Evolutionary conservation across 257 asterid species (phyloP).

Genomic region (Euphrasia confusa): DNA sequence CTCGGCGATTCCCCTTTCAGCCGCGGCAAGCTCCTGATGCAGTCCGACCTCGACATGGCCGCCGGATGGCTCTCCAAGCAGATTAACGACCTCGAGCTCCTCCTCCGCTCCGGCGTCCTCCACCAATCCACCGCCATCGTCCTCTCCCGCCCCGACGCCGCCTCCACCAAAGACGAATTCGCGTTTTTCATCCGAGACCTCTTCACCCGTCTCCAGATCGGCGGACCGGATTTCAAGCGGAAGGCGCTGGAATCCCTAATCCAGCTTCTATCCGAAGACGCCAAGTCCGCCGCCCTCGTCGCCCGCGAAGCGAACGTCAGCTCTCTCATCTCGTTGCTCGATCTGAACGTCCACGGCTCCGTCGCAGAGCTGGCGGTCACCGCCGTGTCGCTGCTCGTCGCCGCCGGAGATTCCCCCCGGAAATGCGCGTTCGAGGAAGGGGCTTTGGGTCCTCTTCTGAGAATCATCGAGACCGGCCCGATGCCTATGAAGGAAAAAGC

Average conservation of each 20-base stretch:
- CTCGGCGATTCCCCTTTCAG: constrained; percentile 37
- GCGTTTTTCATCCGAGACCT: constrained; percentile 61
- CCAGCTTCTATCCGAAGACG: constrained; percentile 54
- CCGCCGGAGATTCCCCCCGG: constrained; percentile 50
- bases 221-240: constrained; percentile 70
- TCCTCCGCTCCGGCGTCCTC: constrained; percentile 84
- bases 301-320: constrained; percentile 55
- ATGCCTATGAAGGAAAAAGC: constrained; percentile 72
- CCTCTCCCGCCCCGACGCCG: constrained; percentile 62
- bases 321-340: constrained; percentile 56
- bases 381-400: constrained; percentile 61
- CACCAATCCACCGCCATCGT: constrained; percentile 89
- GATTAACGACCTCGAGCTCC: constrained; percentile 63
- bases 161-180: constrained; percentile 51
- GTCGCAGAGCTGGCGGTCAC: constrained; percentile 60
- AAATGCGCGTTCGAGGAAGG: constrained; percentile 86
- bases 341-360: constrained; percentile 35
- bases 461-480: constrained; percentile 55
- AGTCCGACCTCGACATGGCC: constrained; percentile 95
- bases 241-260: constrained; percentile 70
- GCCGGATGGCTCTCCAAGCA: constrained; percentile 72
- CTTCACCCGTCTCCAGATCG: constrained; percentile 86
- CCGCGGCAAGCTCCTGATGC: constrained; percentile 90
- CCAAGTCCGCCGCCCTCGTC: constrained; percentile 51
- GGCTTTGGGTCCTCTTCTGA: constrained; percentile 74